Percentiles rank a stretch among this genome's conserved stretches.
Conservation (phyloP, 2,329 filamentous ascomycete genomes). For the Paraconiothyrium sp. region DNA sequence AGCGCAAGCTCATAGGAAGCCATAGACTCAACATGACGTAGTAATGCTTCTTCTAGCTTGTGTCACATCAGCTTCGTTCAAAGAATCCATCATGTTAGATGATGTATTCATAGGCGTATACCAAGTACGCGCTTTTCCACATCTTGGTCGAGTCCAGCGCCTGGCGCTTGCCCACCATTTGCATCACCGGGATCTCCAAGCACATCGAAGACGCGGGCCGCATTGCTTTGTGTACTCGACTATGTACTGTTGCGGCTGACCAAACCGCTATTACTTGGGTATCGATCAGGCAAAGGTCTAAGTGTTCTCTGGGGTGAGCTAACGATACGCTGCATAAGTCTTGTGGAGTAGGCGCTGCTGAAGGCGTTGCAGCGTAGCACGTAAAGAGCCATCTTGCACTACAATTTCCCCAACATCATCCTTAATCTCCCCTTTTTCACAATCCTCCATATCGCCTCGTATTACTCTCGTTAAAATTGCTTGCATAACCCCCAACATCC, state of each 20-base stretch:
- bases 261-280: too few relatives aligned
- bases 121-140: background rate
- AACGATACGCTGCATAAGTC: background rate
- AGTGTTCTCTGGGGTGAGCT: background rate
- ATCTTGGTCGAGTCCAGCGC: background rate
- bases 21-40: background rate
- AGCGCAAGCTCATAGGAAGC: constrained; percentile 35
- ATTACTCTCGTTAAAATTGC: background rate
- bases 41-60: constrained; percentile 8
- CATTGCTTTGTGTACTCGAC: too few relatives aligned
- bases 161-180: background rate
- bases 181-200: background rate
- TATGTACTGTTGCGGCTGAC: too few relatives aligned
- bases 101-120: background rate
- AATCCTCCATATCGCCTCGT: background rate
- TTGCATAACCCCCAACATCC: background rate
- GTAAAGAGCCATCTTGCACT: background rate
- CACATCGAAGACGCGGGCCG: background rate
- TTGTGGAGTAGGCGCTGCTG: background rate
- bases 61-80: constrained; percentile 12
- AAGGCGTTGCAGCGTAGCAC: background rate
- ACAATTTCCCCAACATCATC: background rate
- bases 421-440: background rate
- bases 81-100: background rate
- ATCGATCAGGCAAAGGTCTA: too few relatives aligned